Base-by-base conservation (phyloP, 139 green algal genomes). In the Micractinium sp. region DNA sequence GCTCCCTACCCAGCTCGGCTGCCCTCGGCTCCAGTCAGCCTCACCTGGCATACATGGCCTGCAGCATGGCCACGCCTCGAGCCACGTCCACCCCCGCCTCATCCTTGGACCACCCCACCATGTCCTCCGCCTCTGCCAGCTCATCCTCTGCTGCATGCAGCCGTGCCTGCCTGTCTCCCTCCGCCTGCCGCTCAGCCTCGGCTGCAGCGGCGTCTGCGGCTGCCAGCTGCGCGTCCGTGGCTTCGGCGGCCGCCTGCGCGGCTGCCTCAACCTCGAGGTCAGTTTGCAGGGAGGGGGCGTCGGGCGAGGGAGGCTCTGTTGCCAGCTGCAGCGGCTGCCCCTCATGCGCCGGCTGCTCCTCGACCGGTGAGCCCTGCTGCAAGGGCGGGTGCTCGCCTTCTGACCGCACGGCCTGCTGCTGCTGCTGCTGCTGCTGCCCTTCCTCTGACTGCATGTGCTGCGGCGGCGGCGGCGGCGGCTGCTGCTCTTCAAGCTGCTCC, bases 21-120 rank as follows among this genome's bases (percentile, higher is more conserved):
- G 47, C 47, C 5, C 47, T 56, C 47, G n/a, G n/a, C n/a, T n/a
- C 47, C 47, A 5, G 5, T 56, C 47, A 56, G 2, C 71, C 67
- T 19, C 66, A 87, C 83, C 83, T 87, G 67, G 83, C 66, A 53
- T 53, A 66, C 66, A 87, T 56, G 67, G 18, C 83, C 29, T 81
- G 38, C 38, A 87, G 83, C 83, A 81, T 25, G 15, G 38, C 66
- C 25, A 87, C 19, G 67, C 83, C 83, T 20, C 38, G 36, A 3
- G 66, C 36, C 67, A 81, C 67, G 66, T 81, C 67, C 66, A 87
- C 67, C 15, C 41, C 67, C 7, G n/a, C 67, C 27, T 87, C 83
- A 35, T 81, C 83, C 0, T 0, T 13, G 4, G 83, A 38, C 39
- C 71, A 87, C 27, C 83, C 83, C 38, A 80, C 83, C 83, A 80